phyloP scores from a whole-genome alignment of 169 alveolate genomes.

The Cryptosporidium tyzzeri region DNA sequence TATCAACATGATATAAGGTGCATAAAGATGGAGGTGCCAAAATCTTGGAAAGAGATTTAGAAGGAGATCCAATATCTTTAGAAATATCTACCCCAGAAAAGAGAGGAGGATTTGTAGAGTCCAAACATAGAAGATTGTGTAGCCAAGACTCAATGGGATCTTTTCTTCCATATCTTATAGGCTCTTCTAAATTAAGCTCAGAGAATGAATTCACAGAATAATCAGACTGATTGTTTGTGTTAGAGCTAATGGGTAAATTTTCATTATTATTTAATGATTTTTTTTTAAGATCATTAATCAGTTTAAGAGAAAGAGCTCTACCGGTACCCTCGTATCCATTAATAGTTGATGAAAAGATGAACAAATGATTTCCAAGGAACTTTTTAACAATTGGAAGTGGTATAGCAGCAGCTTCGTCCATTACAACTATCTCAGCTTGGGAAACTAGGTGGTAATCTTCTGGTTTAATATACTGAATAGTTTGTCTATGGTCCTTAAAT shows the following conservation, averaged over 20 bases:
- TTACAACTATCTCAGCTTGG: constrained; percentile 91
- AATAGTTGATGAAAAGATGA: constrained; percentile 97
- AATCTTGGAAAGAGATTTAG: constrained; percentile 77
- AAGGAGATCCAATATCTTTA: neutral
- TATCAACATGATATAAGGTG: constrained; percentile 94
- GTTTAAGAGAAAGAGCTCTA: constrained; percentile 96
- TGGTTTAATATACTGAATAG: constrained; percentile 89
- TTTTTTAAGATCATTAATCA: constrained; percentile 91
- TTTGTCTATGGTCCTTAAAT: constrained; percentile 89
- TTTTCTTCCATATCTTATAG: constrained; percentile 97
- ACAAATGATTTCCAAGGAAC: constrained; percentile 91
- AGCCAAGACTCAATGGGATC: constrained; percentile 99
- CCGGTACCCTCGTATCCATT: constrained; percentile 99
- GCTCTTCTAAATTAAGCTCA: constrained; percentile 91
- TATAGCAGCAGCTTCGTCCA: constrained; percentile 99
- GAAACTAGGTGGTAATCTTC: constrained; percentile 81
- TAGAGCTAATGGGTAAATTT: neutral
- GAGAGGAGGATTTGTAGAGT: constrained; percentile 92
- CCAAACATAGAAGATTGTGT: constrained; percentile 93
- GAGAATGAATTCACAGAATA: constrained; percentile 76
- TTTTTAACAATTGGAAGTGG: constrained; percentile 97
- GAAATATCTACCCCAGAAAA: neutral
- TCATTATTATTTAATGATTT: constrained; percentile 54
- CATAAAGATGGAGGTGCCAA: constrained; percentile 94
- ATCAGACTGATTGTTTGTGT: neutral